These are phyloP conservation scores for Alternaria hordeiaustralica DNA, from an alignment of 2,329 filamentous ascomycete species.

Conservation along the genomic window DNA sequence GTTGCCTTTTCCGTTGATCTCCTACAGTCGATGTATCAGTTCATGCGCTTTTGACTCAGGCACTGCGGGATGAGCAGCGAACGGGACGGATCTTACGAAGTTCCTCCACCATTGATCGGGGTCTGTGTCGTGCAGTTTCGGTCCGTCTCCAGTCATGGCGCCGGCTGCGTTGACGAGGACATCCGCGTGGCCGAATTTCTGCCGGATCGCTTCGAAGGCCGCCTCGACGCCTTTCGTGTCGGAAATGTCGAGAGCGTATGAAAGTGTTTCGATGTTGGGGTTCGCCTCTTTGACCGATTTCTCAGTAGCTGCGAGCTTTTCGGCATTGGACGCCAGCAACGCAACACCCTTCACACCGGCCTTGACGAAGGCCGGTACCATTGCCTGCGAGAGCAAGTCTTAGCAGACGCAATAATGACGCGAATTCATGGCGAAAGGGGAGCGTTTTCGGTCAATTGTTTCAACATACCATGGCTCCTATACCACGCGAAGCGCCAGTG, in stretches of 20 bases:
- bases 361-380: conserved; percentile 44
- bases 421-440: not conserved
- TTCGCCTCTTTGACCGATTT: conserved; percentile 36
- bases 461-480: conserved; percentile 37
- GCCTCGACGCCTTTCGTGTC: conserved; percentile 22
- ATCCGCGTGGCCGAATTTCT: conserved; percentile 24
- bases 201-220: conserved; percentile 21
- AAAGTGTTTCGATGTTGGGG: conserved; percentile 38
- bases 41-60: not conserved
- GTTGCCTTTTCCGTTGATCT: conserved; percentile 43
- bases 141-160: conserved; percentile 12
- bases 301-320: conserved; percentile 31
- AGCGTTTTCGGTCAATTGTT: not conserved
- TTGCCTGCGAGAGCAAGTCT: conserved; percentile 18
- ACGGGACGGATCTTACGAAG: conserved; percentile 16
- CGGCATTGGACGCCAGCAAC: conserved; percentile 37
- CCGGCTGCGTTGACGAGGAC: conserved; percentile 28
- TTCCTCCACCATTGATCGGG: conserved; percentile 25
- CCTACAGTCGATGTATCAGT: conserved; percentile 21
- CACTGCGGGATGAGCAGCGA: not conserved
- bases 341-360: conserved; percentile 45
- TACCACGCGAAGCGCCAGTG: conserved; percentile 51
- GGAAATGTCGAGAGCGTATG: conserved; percentile 37
- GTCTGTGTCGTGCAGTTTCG: conserved; percentile 25
- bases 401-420: not conserved